Percentiles rank a stretch among this genome's conserved stretches.
These are phyloP conservation scores for Endothia cerciana DNA, from an alignment of 2,329 filamentous ascomycete genomes.

Conservation along the genomic window DNA sequence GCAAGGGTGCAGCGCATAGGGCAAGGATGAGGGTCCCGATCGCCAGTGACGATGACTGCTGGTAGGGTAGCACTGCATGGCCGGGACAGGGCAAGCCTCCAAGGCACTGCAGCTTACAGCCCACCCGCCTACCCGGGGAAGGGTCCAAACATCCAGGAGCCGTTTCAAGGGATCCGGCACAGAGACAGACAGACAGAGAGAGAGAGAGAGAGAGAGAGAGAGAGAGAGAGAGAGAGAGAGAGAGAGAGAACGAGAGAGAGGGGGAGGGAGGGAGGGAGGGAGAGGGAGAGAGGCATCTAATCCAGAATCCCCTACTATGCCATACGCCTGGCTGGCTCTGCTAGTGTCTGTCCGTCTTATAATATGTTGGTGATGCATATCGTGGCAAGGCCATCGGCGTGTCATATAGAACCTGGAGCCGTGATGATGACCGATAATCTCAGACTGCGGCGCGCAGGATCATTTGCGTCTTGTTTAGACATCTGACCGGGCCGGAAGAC, in stretches of 20 bases:
- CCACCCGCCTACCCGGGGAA: not conserved
- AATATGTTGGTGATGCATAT: no score
- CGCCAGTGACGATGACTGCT: conserved; percentile 6
- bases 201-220: no score
- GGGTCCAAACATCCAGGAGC: no score
- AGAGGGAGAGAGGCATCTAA: not conserved
- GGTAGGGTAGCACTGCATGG: conserved; percentile 4
- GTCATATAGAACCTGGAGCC: not conserved
- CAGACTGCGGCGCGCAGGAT: no score
- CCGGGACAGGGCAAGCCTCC: not conserved
- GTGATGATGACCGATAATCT: no score
- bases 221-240: not conserved
- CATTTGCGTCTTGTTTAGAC: not conserved
- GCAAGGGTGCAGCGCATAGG: conserved; percentile 11
- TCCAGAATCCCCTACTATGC: no score
- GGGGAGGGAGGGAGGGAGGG: not conserved
- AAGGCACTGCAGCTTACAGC: not conserved
- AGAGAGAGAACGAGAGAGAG: not conserved
- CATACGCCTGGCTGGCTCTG: no score
- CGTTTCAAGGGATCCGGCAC: no score
- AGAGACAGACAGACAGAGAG: no score
- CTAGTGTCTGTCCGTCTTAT: no score
- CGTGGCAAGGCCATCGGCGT: not conserved
- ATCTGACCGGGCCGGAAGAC: not conserved
- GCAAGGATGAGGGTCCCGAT: conserved; percentile 6